phyloP scores from a whole-genome alignment of 192 early-diverging fungal genomes.

The Cladochytrium replicatum region DNA sequence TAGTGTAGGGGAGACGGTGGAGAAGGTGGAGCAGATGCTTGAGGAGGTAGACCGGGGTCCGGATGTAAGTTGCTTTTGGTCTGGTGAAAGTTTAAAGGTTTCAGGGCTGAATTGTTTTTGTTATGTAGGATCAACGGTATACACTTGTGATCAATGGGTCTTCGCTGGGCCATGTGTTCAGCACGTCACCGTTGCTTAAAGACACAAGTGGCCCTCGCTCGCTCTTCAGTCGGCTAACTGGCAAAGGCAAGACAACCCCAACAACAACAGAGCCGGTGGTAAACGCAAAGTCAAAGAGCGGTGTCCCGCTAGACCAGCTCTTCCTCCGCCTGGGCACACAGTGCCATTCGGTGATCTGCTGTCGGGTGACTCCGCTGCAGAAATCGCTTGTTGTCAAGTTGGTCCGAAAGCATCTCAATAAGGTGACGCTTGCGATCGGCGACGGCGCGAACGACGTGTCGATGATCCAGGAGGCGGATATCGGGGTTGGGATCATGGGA shows the following conservation, averaged over 20 bases:
- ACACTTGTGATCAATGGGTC: neutral
- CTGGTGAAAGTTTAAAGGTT: conserved; percentile 4
- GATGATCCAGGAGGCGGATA: conserved; percentile 49
- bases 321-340: conserved; percentile 26
- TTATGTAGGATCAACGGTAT: conserved; percentile 1
- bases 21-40: conserved; percentile 22
- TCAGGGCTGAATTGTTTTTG: conserved; percentile 12
- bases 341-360: conserved; percentile 47
- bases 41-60: conserved; percentile 9
- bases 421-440: conserved; percentile 63
- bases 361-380: conserved; percentile 47
- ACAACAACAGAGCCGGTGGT: neutral
- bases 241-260: too few species aligned
- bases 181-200: too few species aligned
- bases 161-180: too few species aligned
- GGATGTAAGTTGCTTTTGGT: conserved; percentile 36
- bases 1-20: conserved; percentile 11
- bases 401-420: conserved; percentile 49
- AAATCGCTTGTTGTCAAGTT: conserved; percentile 47
- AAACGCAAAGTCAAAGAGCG: neutral
- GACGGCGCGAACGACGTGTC: conserved; percentile 56
- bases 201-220: too few species aligned
- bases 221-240: too few species aligned
- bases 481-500: conserved; percentile 50
- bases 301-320: neutral